A percentile compares a stretch with the other conserved stretches of the same genome.
phyloP scores from a whole-genome alignment of 2,329 filamentous ascomycete species.

The Ophiostoma piceae region DNA sequence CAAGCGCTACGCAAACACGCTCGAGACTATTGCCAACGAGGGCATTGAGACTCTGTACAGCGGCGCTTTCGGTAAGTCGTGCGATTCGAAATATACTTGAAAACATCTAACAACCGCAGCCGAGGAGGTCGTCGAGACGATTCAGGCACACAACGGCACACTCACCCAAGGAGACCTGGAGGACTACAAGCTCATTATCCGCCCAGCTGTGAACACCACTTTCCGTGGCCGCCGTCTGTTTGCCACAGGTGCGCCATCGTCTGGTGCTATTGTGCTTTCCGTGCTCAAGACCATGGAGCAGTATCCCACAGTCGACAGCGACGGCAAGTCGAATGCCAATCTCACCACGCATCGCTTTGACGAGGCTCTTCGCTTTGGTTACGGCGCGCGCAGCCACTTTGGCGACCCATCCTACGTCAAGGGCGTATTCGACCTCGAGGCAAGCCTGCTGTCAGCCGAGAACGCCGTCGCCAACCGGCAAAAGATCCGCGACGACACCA shows the following conservation, averaged over 20 bases:
- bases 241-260: constrained; percentile 66
- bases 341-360: constrained; percentile 75
- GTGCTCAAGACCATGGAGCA: constrained; percentile 80
- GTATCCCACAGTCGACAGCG: constrained; percentile 57
- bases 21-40: constrained; percentile 68
- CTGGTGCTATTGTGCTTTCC: constrained; percentile 68
- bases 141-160: constrained; percentile 69
- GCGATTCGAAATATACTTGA: background rate
- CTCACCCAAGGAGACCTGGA: constrained; percentile 76
- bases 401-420: constrained; percentile 75
- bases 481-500: constrained; percentile 66
- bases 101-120: constrained; percentile 40
- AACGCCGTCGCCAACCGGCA: constrained; percentile 55
- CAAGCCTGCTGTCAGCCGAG: constrained; percentile 57
- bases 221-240: constrained; percentile 69
- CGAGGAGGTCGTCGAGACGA: constrained; percentile 62
- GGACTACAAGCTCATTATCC: constrained; percentile 63
- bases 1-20: constrained; percentile 68
- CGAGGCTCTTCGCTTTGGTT: constrained; percentile 86
- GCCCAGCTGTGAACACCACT: constrained; percentile 54
- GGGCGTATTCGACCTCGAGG: constrained; percentile 59
- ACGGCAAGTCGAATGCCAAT: constrained; percentile 39
- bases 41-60: constrained; percentile 46
- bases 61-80: constrained; percentile 32
- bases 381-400: constrained; percentile 70